A percentile compares a stretch with the other conserved stretches of the same genome.
Conservation (phyloP, 2,329 filamentous ascomycete genomes). For the Aspergillus piperis region DNA sequence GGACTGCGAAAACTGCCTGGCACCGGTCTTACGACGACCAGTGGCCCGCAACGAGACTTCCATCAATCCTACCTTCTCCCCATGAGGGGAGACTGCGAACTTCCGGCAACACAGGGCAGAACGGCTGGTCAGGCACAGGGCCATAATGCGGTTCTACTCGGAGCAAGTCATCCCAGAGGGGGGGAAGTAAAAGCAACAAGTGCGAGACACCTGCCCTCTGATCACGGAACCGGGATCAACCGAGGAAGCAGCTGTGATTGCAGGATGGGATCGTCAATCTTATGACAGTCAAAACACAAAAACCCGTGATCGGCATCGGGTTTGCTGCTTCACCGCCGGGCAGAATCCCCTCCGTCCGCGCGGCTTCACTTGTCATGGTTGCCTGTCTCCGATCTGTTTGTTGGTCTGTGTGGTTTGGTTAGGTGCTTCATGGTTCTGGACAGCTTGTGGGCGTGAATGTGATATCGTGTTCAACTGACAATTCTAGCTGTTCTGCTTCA, state of each 20-base stretch:
- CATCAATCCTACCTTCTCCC: slow-evolving; percentile 31
- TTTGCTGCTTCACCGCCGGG: slow-evolving; percentile 21
- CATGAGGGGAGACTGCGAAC: slow-evolving; percentile 22
- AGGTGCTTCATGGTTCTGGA: background rate
- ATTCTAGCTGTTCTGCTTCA: background rate
- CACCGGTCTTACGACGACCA: slow-evolving; percentile 31
- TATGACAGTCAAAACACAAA: background rate
- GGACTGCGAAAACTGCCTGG: slow-evolving; percentile 43
- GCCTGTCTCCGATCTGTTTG: background rate
- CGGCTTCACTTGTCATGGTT: background rate
- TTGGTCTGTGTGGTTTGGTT: background rate
- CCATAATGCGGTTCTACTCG: slow-evolving; percentile 36
- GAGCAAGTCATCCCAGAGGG: slow-evolving; percentile 25
- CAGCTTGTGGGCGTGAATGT: background rate
- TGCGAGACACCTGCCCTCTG: slow-evolving; percentile 2
- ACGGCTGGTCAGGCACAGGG: slow-evolving; percentile 34
- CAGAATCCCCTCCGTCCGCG: slow-evolving; percentile 17
- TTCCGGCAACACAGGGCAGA: slow-evolving; percentile 26
- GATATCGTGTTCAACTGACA: background rate
- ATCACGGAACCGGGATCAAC: background rate
- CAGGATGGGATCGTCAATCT: slow-evolving; percentile 10
- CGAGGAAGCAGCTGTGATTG: background rate
- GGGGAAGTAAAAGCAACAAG: background rate
- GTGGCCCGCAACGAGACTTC: slow-evolving; percentile 36
- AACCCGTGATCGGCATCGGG: background rate